Base-by-base conservation (phyloP, 495 filamentous ascomycete genomes). In the Aspergillus incahuasiensis region DNA sequence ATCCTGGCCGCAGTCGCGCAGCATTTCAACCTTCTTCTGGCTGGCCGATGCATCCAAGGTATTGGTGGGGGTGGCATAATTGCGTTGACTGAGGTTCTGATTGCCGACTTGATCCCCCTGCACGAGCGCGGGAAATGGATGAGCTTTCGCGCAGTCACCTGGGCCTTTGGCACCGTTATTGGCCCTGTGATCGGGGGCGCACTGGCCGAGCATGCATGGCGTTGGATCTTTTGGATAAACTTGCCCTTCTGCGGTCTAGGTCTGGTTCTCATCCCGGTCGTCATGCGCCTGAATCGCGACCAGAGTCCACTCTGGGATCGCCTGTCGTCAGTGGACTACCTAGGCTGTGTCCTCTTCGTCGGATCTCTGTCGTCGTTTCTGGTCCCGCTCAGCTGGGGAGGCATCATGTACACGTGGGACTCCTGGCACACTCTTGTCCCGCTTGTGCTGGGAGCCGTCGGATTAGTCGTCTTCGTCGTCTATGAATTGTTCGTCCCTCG, bases 211-310 rank as follows among this genome's bases (percentile, higher is more conserved):
- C 13, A 5, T 32, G 11, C 42, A 9, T 47, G 55, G 81, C 51
- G 81, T 24, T 84, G 82, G 84, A 79, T 82, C 47, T 87, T 87
- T 62, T 89, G 82, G 67, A 79, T 89, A 61, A 89, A 87, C 61
- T 64, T 87, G 9, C 64, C 75, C 12, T 67, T 86, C 13, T 74
- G 74, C 24, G 82, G 60, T 2, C 48, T 75, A 9, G 67, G 73
- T 0, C 74, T 79, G 0, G 66, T 76, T 21, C 78, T 80, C 48
- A 13, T 84, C 21, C 69, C 81, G 45, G 53, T 80, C 52, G 71
- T 84, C 34, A 79, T 55, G 13, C 30, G 11, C 57, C 66, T n/a
- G 54, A 73, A 24, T 67, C 74, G 11, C 28, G 39, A 57, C 0
- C 46, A 54, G 6, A 53, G 57, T 11, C 42, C 52, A 1, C 12